Percentiles rank a stretch among this genome's conserved stretches.
phyloP scores from a whole-genome alignment of 2,329 filamentous ascomycete genomes.

The Cladobotryum protrusum region DNA sequence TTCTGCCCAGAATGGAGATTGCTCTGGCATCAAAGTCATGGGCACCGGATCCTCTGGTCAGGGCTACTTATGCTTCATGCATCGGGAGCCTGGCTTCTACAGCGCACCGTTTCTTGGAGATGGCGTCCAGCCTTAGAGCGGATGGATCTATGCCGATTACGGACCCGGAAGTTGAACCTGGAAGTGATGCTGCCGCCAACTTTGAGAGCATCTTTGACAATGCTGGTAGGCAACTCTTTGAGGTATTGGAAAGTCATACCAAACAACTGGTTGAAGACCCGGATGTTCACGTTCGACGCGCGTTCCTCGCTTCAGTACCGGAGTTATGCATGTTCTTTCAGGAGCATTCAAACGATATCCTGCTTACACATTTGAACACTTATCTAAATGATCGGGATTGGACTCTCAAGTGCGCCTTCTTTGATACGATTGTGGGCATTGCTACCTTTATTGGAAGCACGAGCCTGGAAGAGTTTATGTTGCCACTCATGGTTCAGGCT shows the following conservation, averaged over 20 bases:
- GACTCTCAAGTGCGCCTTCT: slow-evolving; percentile 94
- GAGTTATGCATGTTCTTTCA: slow-evolving; percentile 94
- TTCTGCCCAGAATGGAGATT: slow-evolving; percentile 56
- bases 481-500: slow-evolving; percentile 93
- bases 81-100: slow-evolving; percentile 83
- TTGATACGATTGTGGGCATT: slow-evolving; percentile 90
- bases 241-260: slow-evolving; percentile 79
- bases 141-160: slow-evolving; percentile 73
- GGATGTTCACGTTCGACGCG: slow-evolving; percentile 78
- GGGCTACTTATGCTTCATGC: slow-evolving; percentile 89
- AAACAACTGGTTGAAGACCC: slow-evolving; percentile 84
- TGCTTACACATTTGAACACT: slow-evolving; percentile 91
- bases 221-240: slow-evolving; percentile 74
- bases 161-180: slow-evolving; percentile 74
- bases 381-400: slow-evolving; percentile 96
- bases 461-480: slow-evolving; percentile 87
- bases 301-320: slow-evolving; percentile 86
- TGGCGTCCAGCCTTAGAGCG: slow-evolving; percentile 79
- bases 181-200: slow-evolving; percentile 57
- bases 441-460: slow-evolving; percentile 83
- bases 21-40: slow-evolving; percentile 41
- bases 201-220: slow-evolving; percentile 84
- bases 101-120: slow-evolving; percentile 78
- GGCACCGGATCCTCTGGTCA: slow-evolving; percentile 60
- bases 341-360: slow-evolving; percentile 88